phyloP scores from a whole-genome alignment of 2,329 filamentous ascomycete genomes.

The Bimuria novae-zelandiae region DNA sequence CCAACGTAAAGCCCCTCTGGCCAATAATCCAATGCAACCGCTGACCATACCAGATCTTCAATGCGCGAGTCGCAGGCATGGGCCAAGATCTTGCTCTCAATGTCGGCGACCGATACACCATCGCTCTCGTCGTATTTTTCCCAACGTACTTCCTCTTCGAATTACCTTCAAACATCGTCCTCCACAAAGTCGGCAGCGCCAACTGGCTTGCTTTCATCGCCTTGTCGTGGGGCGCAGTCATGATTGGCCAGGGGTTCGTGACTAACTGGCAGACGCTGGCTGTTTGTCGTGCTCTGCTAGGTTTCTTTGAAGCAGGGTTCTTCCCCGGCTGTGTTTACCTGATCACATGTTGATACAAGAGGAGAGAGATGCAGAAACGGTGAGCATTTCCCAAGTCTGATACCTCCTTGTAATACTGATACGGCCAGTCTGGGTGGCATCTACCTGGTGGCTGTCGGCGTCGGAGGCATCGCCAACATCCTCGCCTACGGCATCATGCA shows the following conservation, averaged over 20 bases:
- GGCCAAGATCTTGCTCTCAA: conserved; percentile 25
- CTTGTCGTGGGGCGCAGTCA: conserved; percentile 47
- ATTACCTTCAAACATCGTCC: conserved; percentile 44
- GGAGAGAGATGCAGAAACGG: conserved; percentile 30
- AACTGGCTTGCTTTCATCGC: conserved; percentile 47
- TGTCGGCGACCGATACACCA: conserved; percentile 39
- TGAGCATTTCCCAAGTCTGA: conserved; percentile 5
- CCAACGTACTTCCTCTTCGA: conserved; percentile 46
- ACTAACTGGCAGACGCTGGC: conserved; percentile 53
- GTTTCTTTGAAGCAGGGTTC: conserved; percentile 46
- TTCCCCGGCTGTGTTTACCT: conserved; percentile 25
- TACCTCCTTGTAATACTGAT: background rate
- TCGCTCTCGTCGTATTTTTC: conserved; percentile 47
- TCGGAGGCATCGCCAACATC: conserved; percentile 33
- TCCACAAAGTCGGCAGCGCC: conserved; percentile 47
- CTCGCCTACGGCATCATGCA: conserved; percentile 36
- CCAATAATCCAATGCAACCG: background rate
- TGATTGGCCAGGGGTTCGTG: conserved; percentile 53
- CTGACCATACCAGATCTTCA: conserved; percentile 21
- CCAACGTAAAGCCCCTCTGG: conserved; percentile 16
- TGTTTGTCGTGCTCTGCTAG: conserved; percentile 50
- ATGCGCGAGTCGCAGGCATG: conserved; percentile 37
- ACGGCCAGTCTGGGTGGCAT: conserved; percentile 24
- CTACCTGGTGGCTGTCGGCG: conserved; percentile 32
- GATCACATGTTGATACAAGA: conserved; percentile 32